These are phyloP conservation scores for Neurospora africana DNA, from an alignment of 495 filamentous ascomycete genomes.

Conservation along the genomic window DNA sequence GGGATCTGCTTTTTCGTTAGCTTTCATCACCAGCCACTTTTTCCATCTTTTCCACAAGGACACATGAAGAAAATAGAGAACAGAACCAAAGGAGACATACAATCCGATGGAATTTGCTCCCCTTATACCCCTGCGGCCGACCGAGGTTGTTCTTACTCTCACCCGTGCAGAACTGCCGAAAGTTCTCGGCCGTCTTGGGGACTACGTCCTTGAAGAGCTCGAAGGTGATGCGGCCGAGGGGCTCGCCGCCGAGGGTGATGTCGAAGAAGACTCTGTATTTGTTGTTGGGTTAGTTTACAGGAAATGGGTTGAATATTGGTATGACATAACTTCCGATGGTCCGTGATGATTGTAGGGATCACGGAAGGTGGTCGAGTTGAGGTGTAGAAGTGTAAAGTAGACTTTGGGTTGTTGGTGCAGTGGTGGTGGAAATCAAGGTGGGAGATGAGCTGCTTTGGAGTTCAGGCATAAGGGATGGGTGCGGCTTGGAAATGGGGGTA, in stretches of 20 bases:
- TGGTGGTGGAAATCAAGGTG: not conserved
- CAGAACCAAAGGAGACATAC: slow-evolving; percentile 43
- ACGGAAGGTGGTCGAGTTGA: not conserved
- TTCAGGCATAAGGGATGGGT: not conserved
- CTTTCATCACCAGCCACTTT: not conserved
- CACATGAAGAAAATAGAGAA: not conserved
- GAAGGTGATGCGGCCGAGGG: slow-evolving; percentile 85
- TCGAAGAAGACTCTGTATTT: slow-evolving; percentile 74
- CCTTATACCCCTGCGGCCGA: slow-evolving; percentile 87
- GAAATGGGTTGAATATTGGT: too few relatives aligned
- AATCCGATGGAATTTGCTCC: slow-evolving; percentile 86
- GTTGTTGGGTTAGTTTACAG: not conserved
- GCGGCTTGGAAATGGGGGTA: not conserved
- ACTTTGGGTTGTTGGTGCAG: not conserved
- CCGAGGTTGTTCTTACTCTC: slow-evolving; percentile 74
- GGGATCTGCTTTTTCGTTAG: slow-evolving; percentile 53
- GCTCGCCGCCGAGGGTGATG: slow-evolving; percentile 79
- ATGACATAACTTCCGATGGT: not conserved
- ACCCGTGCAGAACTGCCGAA: slow-evolving; percentile 93
- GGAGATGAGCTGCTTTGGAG: not conserved
- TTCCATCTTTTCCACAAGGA: too few relatives aligned
- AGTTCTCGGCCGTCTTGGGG: slow-evolving; percentile 90
- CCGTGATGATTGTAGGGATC: not conserved
- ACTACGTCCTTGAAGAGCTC: slow-evolving; percentile 80
- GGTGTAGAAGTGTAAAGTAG: not conserved